Evolutionary conservation across 2,329 filamentous ascomycete species (phyloP).

Genomic region (Elsinoe arachidis): DNA sequence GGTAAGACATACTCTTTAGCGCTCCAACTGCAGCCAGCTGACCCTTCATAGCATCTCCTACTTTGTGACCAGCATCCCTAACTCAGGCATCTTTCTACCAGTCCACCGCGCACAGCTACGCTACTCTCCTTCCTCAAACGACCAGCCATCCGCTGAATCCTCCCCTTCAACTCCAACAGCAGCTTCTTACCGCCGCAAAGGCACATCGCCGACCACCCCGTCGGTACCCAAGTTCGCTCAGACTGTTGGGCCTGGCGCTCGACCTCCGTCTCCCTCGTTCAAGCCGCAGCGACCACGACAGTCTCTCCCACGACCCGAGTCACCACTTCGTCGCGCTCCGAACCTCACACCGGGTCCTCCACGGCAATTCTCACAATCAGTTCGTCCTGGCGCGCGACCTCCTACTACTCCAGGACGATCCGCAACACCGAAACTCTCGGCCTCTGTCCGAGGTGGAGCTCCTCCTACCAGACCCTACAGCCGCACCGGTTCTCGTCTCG

Average conservation of each 20-base stretch:
- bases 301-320: conserved; percentile 81
- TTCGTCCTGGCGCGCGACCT: conserved; percentile 36
- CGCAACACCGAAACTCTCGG: conserved; percentile 35
- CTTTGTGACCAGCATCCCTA: conserved; percentile 68
- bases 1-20: conserved; percentile 47
- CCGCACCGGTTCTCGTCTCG: conserved; percentile 38
- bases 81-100: conserved; percentile 89
- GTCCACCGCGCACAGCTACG: conserved; percentile 68
- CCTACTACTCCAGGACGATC: conserved; percentile 49
- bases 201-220: conserved; percentile 36
- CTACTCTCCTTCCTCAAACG: conserved; percentile 46
- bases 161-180: conserved; percentile 62
- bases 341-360: conserved; percentile 48
- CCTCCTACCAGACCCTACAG: conserved; percentile 38
- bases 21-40: neutral
- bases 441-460: conserved; percentile 40
- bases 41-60: conserved; percentile 48
- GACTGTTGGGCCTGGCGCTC: conserved; percentile 64
- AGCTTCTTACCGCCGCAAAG: conserved; percentile 41
- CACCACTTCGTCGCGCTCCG: conserved; percentile 59
- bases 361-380: conserved; percentile 48
- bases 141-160: conserved; percentile 27
- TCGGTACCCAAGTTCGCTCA: conserved; percentile 75
- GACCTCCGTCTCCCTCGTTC: conserved; percentile 61
- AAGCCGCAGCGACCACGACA: conserved; percentile 57